Base-by-base conservation (phyloP, 257 asterid species). In the Orobanche coerulescens region DNA sequence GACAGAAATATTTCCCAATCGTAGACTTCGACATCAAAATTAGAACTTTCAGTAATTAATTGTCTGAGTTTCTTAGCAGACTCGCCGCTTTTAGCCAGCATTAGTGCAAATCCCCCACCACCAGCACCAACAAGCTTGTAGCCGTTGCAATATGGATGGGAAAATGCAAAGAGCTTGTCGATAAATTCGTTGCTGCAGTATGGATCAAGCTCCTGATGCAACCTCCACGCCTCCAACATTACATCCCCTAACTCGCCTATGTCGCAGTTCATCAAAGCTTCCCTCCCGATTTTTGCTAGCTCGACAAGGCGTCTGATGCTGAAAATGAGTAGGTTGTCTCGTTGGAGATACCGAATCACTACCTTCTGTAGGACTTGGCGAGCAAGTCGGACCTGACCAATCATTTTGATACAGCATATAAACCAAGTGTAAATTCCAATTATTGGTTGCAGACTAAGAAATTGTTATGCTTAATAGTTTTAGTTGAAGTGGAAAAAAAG, bases 51-150 rank as follows among this genome's bases (percentile, higher is more conserved):
- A 23, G 61, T 13, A 4, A 92, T 77, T 61, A 72, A 69, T 37
- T 10, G 65, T 63, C 73, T 81, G 34, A 92, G 77, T 71, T 79
- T 68, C 58, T 58, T 66, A 0, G 94, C 97, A 46, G 95, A 82
- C 44, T 92, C 86, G 4, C 79, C 68, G 65, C 62, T 74, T 79
- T 83, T 89, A 48, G 91, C 86, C 56, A 92, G 71, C 79, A 92
- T 61, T 55, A 92, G 68, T 8, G 97, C 98, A 56, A 92, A 92
- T 2, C 98, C 98, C 15, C 98, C 98, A 58, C 98, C 95, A 66
- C 98, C 98, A 54, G 98, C 97, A 31, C 98, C 98, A 15, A 89
- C 90, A 47, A 92, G 98, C 75, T 92, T 93, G 84, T 84, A 89
- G 13, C 98, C 98, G 39, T 68, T 46, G 75, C 95, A 89, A 55